These are phyloP conservation scores for Skeletonema costatum DNA, from an alignment of 108 stramenopile species.

Conservation along the genomic window DNA sequence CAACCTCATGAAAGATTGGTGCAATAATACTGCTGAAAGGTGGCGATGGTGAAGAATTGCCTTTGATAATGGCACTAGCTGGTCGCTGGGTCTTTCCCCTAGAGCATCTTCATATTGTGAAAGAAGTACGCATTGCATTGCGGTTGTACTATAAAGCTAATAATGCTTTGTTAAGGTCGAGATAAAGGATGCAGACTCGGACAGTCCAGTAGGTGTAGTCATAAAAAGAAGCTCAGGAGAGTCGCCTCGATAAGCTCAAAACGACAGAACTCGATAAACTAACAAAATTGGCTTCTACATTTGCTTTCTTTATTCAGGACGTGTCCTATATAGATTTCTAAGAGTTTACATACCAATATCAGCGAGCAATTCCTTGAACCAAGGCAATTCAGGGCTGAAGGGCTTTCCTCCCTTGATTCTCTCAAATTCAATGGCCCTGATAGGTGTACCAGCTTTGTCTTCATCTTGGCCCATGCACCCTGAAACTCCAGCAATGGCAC, in stretches of 20 bases:
- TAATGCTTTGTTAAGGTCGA: no score
- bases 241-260: background rate
- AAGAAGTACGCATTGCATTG: no score
- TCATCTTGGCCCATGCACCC: slow-evolving; percentile 95
- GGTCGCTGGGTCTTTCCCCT: no score
- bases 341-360: slow-evolving; percentile 73
- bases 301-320: background rate
- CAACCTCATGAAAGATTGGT: no score
- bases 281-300: background rate
- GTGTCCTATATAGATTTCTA: background rate
- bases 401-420: slow-evolving; percentile 92
- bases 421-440: slow-evolving; percentile 90
- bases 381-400: slow-evolving; percentile 65
- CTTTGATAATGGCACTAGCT: no score
- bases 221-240: background rate
- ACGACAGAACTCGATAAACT: background rate
- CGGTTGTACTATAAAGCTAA: no score
- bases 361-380: slow-evolving; percentile 87
- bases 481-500: slow-evolving; percentile 76
- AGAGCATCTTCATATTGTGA: no score
- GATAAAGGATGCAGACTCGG: no score
- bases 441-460: slow-evolving; percentile 75
- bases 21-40: no score
- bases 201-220: no score
- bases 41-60: no score